Evolutionary conservation across 2,329 filamentous ascomycete genomes (phyloP), one percentile per base, ranked within the genome.

Genomic region (Colletotrichum costaricense): DNA sequence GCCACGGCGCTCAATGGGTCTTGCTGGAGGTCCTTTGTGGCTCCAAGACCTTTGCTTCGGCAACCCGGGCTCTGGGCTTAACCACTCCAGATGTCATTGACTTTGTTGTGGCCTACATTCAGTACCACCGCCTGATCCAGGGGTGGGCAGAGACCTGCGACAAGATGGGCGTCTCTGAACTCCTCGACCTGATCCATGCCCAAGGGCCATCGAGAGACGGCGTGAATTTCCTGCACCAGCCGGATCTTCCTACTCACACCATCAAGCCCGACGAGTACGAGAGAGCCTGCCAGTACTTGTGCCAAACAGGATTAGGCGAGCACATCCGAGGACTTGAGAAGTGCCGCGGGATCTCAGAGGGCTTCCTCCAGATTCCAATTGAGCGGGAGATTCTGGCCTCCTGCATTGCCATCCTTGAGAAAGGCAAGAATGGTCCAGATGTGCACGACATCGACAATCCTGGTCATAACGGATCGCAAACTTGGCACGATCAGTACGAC

Each of bases 321-420:
- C 63, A 76, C 14, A 46, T 67, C 1, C n/a, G 30, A 0, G 52
- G 65, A 3, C 73, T 81, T 14, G 16, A 75, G 3, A 33, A 38
- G 5, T 79, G 76, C 69, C 60, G 67, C 7, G 72, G 74, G 1
- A 63, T 58, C 1, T 65, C 65, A 0, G 57, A 56, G 9, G 76
- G 76, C 26, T 81, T 81, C 58, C 52, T 81, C 11, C 67, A 69
- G 6, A 42, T 82, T 14, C 42, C 72, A 5, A 74, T 81, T 1
- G 76, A 80, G 22, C 68, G 73, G 56, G 76, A 77, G 8, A 71
- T 81, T 8, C 30, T 80, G 4, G 46, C 26, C 19, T 11, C 11
- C 7, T 66, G 60, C 26, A n/a, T 56, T 2, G 9, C 56, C 19
- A 57, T 33, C 4, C 28, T 63, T 24, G 49, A 63, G n/a, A 55